A percentile compares a stretch with the other conserved stretches of the same genome.
Conservation (phyloP, 306 rosid genomes). For the Benincasa hispida region DNA sequence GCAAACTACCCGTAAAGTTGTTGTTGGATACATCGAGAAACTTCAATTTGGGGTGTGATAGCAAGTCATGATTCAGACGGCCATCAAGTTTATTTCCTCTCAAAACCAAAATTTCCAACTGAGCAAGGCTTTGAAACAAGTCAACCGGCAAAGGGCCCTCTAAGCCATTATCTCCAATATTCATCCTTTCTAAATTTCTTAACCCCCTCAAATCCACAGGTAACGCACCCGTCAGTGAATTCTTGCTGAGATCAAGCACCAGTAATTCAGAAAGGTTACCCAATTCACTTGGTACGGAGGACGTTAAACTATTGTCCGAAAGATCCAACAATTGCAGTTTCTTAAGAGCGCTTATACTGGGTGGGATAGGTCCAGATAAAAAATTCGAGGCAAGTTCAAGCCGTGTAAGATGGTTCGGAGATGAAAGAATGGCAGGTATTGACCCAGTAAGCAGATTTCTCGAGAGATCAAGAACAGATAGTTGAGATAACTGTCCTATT, state of each 20-base stretch:
- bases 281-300: conserved; percentile 35
- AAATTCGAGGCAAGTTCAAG: conserved; percentile 61
- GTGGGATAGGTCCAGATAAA: conserved; percentile 53
- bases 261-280: conserved; percentile 39
- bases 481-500: conserved; percentile 30
- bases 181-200: conserved; percentile 22
- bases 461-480: conserved; percentile 60
- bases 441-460: conserved; percentile 52
- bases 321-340: conserved; percentile 35
- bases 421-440: conserved; percentile 34
- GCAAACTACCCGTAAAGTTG: conserved; percentile 45
- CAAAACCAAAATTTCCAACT: conserved; percentile 28
- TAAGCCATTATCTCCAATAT: conserved; percentile 21
- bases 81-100: conserved; percentile 43
- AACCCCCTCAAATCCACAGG: conserved; percentile 23
- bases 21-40: conserved; percentile 57
- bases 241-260: conserved; percentile 53
- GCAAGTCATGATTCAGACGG: conserved; percentile 27
- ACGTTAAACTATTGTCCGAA: conserved; percentile 44
- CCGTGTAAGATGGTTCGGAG: conserved; percentile 39
- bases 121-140: conserved; percentile 26
- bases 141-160: conserved; percentile 29
- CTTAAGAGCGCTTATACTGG: conserved; percentile 32
- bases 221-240: conserved; percentile 49
- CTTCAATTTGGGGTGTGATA: conserved; percentile 34